A percentile compares a stretch with the other conserved stretches of the same genome.
phyloP scores from a whole-genome alignment of 192 early-diverging fungal genomes.

The Coemansia sp. region DNA sequence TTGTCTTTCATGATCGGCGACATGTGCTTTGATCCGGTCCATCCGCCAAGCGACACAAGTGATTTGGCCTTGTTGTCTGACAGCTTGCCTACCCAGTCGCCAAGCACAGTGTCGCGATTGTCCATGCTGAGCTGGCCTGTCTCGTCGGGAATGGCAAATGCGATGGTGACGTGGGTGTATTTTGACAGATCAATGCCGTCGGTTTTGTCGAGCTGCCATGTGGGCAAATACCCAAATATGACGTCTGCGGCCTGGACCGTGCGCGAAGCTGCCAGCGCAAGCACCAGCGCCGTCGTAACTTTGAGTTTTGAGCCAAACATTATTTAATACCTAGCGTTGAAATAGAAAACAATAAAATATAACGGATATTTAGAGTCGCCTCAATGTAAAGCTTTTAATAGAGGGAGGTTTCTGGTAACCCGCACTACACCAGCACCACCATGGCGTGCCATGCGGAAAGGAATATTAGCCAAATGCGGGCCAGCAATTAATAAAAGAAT shows the following conservation, averaged over 20 bases:
- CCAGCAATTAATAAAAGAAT: no score
- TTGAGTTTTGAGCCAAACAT: constrained; percentile 1
- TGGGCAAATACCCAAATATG: constrained; percentile 54
- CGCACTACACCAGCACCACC: no score
- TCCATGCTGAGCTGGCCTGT: constrained; percentile 38
- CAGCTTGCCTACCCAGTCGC: constrained; percentile 49
- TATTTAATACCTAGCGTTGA: not conserved
- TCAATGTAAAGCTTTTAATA: no score
- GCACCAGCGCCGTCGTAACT: not conserved
- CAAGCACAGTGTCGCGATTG: constrained; percentile 34
- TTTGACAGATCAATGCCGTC: constrained; percentile 49
- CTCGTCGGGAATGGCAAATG: constrained; percentile 58
- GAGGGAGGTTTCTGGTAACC: no score
- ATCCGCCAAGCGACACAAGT: constrained; percentile 68
- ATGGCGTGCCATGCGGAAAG: no score
- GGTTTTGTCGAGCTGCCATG: constrained; percentile 45
- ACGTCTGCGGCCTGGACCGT: constrained; percentile 11
- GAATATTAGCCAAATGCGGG: no score
- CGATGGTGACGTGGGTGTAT: constrained; percentile 71
- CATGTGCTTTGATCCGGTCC: constrained; percentile 63
- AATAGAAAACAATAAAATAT: not conserved
- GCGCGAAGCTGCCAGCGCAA: not conserved
- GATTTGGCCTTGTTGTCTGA: constrained; percentile 56
- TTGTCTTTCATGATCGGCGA: constrained; percentile 56
- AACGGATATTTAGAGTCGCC: no score